Evolutionary conservation across 495 filamentous ascomycete genomes (phyloP).

Genomic region (Jackrogersella minutella): DNA sequence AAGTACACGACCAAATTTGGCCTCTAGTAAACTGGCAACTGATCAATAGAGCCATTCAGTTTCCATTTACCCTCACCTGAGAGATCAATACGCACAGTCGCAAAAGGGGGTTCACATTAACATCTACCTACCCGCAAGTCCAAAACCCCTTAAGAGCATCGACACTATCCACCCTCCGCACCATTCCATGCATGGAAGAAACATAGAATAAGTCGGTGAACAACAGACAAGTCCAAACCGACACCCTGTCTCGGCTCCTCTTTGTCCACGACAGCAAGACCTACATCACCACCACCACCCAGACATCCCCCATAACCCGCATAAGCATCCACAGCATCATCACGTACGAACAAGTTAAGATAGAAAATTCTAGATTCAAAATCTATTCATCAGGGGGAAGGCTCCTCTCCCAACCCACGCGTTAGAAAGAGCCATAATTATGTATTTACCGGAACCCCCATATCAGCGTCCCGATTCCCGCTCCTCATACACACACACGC

Average conservation of each 20-base stretch:
- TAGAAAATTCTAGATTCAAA: slow-evolving; percentile 13
- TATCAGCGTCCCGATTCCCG: slow-evolving; percentile 2
- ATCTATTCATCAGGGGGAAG: slow-evolving; percentile 1
- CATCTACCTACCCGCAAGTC: not conserved
- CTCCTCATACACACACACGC: slow-evolving; percentile 20
- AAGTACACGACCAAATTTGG: too few relatives aligned
- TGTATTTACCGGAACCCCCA: slow-evolving; percentile 36
- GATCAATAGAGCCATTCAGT: too few relatives aligned
- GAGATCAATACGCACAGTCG: too few relatives aligned
- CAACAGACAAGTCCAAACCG: too few relatives aligned
- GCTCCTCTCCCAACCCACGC: not conserved
- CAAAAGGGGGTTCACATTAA: too few relatives aligned
- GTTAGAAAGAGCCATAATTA: slow-evolving; percentile 41
- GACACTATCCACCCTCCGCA: not conserved
- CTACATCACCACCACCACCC: not conserved
- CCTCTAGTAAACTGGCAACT: too few relatives aligned
- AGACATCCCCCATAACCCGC: too few relatives aligned
- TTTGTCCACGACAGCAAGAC: not conserved
- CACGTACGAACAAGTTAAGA: not conserved
- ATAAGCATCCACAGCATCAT: not conserved
- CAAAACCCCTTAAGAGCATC: not conserved
- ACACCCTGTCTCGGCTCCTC: not conserved
- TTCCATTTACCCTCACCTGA: too few relatives aligned
- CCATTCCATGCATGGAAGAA: not conserved
- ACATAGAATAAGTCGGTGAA: not conserved